Evolutionary conservation across 257 asterid genomes (phyloP).

Genomic region (Solanum pinnatisectum): DNA sequence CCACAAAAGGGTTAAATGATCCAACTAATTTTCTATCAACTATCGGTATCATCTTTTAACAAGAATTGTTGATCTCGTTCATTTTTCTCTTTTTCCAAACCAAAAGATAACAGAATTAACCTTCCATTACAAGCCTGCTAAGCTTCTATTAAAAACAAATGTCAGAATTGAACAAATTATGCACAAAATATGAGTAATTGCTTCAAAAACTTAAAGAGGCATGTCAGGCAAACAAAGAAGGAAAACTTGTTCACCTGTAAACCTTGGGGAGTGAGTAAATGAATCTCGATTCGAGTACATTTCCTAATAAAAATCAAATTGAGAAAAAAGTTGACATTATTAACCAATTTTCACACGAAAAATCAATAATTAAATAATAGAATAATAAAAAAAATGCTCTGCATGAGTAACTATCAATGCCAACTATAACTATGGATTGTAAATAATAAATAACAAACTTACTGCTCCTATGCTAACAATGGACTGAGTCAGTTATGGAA

Average conservation of each 20-base stretch:
- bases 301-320: constrained; percentile 41
- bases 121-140: not conserved
- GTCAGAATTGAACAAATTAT: not conserved
- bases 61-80: not conserved
- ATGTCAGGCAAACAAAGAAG: not conserved
- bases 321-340: not conserved
- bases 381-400: not conserved
- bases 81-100: not conserved
- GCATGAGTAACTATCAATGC: not conserved
- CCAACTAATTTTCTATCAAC: not conserved
- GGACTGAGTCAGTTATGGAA: not conserved
- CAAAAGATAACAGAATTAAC: not conserved
- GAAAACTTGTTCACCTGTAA: constrained; percentile 50
- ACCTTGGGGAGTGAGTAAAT: constrained; percentile 77
- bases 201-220: not conserved
- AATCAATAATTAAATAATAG: not conserved
- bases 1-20: not conserved
- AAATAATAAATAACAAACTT: not conserved
- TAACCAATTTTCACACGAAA: not conserved
- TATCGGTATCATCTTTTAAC: not conserved
- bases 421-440: not conserved
- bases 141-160: not conserved
- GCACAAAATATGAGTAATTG: not conserved
- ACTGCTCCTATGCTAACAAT: not conserved
- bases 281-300: constrained; percentile 92